Evolutionary conservation across 2,329 filamentous ascomycete genomes (phyloP).

Genomic region (Verticillium zaregamsianum): DNA sequence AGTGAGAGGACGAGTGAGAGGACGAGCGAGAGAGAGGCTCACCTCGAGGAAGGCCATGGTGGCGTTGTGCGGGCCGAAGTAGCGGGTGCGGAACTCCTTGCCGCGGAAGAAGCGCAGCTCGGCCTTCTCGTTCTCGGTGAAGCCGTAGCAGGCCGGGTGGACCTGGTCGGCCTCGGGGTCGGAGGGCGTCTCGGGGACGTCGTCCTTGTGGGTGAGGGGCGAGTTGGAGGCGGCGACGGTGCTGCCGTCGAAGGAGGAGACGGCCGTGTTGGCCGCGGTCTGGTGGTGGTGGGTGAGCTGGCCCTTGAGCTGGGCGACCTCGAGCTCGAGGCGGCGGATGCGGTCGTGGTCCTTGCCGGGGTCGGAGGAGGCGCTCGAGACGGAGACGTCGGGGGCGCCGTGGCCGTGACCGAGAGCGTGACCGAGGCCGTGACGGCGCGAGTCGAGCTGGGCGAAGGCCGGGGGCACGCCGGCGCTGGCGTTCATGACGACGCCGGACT

Average conservation of each 20-base stretch:
- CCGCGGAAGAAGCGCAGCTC: slow-evolving; percentile 55
- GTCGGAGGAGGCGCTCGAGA: slow-evolving; percentile 29
- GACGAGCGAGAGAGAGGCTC: slow-evolving; percentile 1
- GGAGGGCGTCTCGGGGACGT: slow-evolving; percentile 27
- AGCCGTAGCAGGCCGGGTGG: slow-evolving; percentile 1
- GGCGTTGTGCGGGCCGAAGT: slow-evolving; percentile 57
- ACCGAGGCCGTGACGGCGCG: slow-evolving; percentile 24
- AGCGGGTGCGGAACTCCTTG: slow-evolving; percentile 56
- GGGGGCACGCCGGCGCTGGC: slow-evolving; percentile 40
- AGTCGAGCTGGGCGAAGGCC: slow-evolving; percentile 36
- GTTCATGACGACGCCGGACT: slow-evolving; percentile 45
- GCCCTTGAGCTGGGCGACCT: slow-evolving; percentile 52
- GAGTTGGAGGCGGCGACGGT: slow-evolving; percentile 42
- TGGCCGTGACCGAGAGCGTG: slow-evolving; percentile 9
- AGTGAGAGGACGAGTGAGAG: background rate
- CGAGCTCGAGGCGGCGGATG: slow-evolving; percentile 55
- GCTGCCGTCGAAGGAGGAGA: slow-evolving; percentile 45
- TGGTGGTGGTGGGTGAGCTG: slow-evolving; percentile 38
- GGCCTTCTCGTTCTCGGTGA: slow-evolving; percentile 36
- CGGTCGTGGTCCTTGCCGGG: slow-evolving; percentile 49
- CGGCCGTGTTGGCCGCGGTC: slow-evolving; percentile 6
- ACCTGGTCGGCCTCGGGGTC: slow-evolving; percentile 20
- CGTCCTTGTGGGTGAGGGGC: slow-evolving; percentile 41
- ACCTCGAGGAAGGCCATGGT: slow-evolving; percentile 56
- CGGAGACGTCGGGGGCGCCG: slow-evolving; percentile 17